Evolutionary conservation across 352 stramenopile genomes (phyloP), one percentile per base, ranked within the genome.

Genomic region (Phytophthora cryptogea): DNA sequence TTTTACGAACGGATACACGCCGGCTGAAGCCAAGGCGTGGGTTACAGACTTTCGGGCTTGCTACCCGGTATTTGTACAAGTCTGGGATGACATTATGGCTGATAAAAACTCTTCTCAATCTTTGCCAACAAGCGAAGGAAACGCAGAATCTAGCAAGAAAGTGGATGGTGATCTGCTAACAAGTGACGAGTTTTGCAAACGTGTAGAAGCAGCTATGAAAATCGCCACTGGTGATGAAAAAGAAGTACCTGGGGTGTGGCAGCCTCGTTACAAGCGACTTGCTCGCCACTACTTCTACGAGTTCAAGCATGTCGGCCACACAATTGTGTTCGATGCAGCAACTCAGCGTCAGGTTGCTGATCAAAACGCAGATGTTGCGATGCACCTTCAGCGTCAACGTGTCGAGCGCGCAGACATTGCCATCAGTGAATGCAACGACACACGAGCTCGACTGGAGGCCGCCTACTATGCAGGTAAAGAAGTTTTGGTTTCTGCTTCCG

Each of bases 211-310:
- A 3, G 54, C 28, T 5, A 72, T 89, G 44, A 62, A 55, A 30
- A 44, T 11, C 3, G 43, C n/a, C 9, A 5, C 5, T 16, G 44
- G 59, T n/a, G 36, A 63, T 3, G 35, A 43, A 5, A 42, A 26
- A 13, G 23, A 53, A 16, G 14, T 5, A 14, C 35, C 8, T 14
- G 50, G 27, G 51, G 10, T 23, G 14, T 92, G 83, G 80, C 72
- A 89, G 42, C 35, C 54, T 36, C 75, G 77, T 5, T 88, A 83
- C 46, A 58, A 80, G 27, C 74, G 78, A 2, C 58, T 88, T 20
- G 77, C 85, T 39, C 74, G 72, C 0, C 62, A 86, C 28, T 88
- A 83, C 46, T 90, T 79, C 42, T 92, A 88, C 54, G 83, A 92
- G 52, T 90, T 90, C 48, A 86, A 84, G 59, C 62, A 86, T 62